Conservation (phyloP, 441 rosid genomes). For the Pelargonium cotyledonis region DNA sequence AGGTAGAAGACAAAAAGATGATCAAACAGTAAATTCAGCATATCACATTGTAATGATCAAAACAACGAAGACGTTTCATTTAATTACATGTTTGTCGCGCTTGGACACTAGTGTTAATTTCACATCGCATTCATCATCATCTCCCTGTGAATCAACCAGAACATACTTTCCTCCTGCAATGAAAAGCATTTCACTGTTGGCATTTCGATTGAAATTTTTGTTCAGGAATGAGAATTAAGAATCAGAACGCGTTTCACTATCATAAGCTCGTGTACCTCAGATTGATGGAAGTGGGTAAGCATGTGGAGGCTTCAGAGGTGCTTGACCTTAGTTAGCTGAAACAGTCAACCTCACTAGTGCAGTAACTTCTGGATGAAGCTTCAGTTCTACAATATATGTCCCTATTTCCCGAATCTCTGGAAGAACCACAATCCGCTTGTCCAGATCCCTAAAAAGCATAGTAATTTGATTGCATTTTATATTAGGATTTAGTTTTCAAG, state of each 20-base stretch:
- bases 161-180: neutral
- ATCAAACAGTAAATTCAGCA: too few species aligned
- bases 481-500: neutral
- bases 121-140: too few species aligned
- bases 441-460: slow-evolving; percentile 54
- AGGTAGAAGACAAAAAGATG: too few species aligned
- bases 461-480: neutral
- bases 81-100: too few species aligned
- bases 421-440: slow-evolving; percentile 63
- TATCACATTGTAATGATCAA: too few species aligned
- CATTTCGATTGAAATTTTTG: neutral
- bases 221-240: neutral
- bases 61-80: too few species aligned
- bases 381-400: slow-evolving; percentile 77
- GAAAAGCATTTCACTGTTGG: too few species aligned
- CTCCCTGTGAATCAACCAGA: neutral
- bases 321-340: slow-evolving; percentile 18
- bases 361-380: slow-evolving; percentile 87
- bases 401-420: slow-evolving; percentile 93
- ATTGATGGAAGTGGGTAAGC: neutral
- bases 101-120: too few species aligned
- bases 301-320: neutral
- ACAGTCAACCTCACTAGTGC: slow-evolving; percentile 39
- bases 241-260: neutral
- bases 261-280: neutral